phyloP scores from a whole-genome alignment of 805 yeast species.

The Torulaspora maleeae region DNA sequence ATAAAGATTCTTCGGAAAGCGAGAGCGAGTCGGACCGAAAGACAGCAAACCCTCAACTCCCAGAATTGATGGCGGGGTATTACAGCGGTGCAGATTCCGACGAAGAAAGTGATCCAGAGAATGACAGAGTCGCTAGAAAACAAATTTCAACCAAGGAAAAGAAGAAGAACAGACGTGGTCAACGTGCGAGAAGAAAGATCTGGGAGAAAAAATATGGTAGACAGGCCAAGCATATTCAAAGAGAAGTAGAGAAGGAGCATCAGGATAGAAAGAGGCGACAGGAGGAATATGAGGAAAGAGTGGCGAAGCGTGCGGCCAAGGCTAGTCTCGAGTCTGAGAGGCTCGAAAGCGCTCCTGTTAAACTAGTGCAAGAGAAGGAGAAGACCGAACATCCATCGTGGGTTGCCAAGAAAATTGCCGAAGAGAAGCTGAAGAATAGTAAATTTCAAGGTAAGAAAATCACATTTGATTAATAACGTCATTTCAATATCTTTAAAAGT shows the following conservation, averaged over 20 bases:
- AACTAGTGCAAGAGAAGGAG: slow-evolving; percentile 4
- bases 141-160: slow-evolving; percentile 36
- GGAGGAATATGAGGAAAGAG: slow-evolving; percentile 68
- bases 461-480: slow-evolving; percentile 49
- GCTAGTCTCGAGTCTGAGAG: slow-evolving; percentile 38
- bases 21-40: slow-evolving; percentile 34
- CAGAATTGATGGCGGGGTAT: slow-evolving; percentile 75
- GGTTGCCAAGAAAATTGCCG: slow-evolving; percentile 80
- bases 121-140: slow-evolving; percentile 45
- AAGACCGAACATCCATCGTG: slow-evolving; percentile 82
- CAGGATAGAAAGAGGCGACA: slow-evolving; percentile 58
- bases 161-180: slow-evolving; percentile 91
- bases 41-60: slow-evolving; percentile 43
- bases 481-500: background rate
- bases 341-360: slow-evolving; percentile 23
- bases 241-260: slow-evolving; percentile 51
- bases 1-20: background rate
- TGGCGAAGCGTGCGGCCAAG: slow-evolving; percentile 57
- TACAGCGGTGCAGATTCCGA: slow-evolving; percentile 77
- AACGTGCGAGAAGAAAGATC: slow-evolving; percentile 91
- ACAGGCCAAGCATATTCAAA: slow-evolving; percentile 75
- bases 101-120: slow-evolving; percentile 43
- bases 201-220: slow-evolving; percentile 91
- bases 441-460: slow-evolving; percentile 83
- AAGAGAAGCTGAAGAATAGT: slow-evolving; percentile 57